Percentiles rank a stretch among this genome's conserved stretches.
phyloP scores from a whole-genome alignment of 2,329 filamentous ascomycete genomes.

The Claviceps cyperi region DNA sequence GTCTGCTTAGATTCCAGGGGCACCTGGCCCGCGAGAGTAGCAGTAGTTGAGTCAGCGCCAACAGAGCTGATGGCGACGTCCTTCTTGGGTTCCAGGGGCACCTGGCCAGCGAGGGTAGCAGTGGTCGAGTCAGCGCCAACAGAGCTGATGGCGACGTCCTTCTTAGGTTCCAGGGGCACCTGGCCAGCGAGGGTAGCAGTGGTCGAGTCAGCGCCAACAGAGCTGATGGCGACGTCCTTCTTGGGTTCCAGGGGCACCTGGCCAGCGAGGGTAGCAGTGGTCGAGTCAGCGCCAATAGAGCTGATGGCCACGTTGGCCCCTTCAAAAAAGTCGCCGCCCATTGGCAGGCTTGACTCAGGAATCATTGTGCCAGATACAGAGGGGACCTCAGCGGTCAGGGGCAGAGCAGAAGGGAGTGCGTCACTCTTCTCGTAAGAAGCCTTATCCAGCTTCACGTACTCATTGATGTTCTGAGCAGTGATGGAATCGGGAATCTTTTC shows the following conservation, averaged over 20 bases:
- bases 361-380: slow-evolving; percentile 50
- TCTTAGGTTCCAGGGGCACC: slow-evolving; percentile 46
- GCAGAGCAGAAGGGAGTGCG: slow-evolving; percentile 35
- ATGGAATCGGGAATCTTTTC: slow-evolving; percentile 64
- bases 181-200: slow-evolving; percentile 55
- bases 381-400: slow-evolving; percentile 29
- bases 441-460: slow-evolving; percentile 63
- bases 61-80: slow-evolving; percentile 11
- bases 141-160: slow-evolving; percentile 7
- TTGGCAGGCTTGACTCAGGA: slow-evolving; percentile 69
- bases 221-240: slow-evolving; percentile 8
- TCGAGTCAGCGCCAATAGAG: slow-evolving; percentile 39
- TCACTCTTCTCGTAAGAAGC: slow-evolving; percentile 77
- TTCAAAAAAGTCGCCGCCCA: slow-evolving; percentile 24
- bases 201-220: slow-evolving; percentile 37
- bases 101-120: slow-evolving; percentile 50
- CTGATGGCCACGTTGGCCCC: slow-evolving; percentile 29
- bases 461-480: slow-evolving; percentile 52
- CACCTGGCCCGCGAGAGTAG: slow-evolving; percentile 51
- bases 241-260: slow-evolving; percentile 49
- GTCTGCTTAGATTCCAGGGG: slow-evolving; percentile 40
- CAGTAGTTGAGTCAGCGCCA: slow-evolving; percentile 47
- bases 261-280: slow-evolving; percentile 55
- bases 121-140: slow-evolving; percentile 46
- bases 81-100: slow-evolving; percentile 45